A percentile compares a stretch with the other conserved stretches of the same genome.
These are phyloP conservation scores for Otatea glauca DNA, from an alignment of 176 grass and related monocot genomes.

Conservation along the genomic window DNA sequence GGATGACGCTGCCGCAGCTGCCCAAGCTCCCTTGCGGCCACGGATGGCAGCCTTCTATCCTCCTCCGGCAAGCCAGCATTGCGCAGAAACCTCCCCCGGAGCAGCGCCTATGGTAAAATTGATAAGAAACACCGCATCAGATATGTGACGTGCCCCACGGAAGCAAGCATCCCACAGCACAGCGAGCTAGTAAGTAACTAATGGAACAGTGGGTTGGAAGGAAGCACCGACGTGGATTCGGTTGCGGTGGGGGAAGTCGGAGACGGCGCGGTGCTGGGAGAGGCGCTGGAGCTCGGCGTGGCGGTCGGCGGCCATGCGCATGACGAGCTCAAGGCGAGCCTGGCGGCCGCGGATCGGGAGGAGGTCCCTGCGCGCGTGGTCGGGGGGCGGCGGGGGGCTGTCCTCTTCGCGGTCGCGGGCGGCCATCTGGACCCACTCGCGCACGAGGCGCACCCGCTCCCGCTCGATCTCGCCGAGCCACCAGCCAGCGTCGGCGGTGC, in stretches of 20 bases:
- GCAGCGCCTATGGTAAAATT: slow-evolving; percentile 58
- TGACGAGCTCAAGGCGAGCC: slow-evolving; percentile 72
- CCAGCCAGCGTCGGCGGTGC: slow-evolving; percentile 19
- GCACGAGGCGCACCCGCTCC: slow-evolving; percentile 65
- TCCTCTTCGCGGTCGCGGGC: slow-evolving; percentile 54
- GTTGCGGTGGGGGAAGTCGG: slow-evolving; percentile 80
- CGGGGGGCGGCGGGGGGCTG: neutral
- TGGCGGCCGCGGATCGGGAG: too few relatives aligned
- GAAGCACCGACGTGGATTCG: slow-evolving; percentile 75
- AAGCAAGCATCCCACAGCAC: neutral
- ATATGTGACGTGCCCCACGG: neutral
- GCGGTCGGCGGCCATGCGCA: slow-evolving; percentile 87
- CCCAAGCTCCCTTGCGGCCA: slow-evolving; percentile 74
- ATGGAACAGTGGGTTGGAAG: slow-evolving; percentile 22
- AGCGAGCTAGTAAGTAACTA: neutral
- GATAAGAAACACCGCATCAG: neutral
- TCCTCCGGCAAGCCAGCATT: slow-evolving; percentile 58
- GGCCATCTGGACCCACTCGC: slow-evolving; percentile 70
- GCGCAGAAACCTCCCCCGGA: slow-evolving; percentile 84
- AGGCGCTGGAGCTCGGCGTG: slow-evolving; percentile 79
- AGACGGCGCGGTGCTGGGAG: slow-evolving; percentile 68
- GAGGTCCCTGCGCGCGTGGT: too few relatives aligned
- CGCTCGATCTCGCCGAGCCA: slow-evolving; percentile 71
- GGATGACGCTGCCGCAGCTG: slow-evolving; percentile 75
- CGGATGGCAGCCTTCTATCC: slow-evolving; percentile 67